A percentile compares a stretch with the other conserved stretches of the same genome.
phyloP scores from a whole-genome alignment of 805 yeast species.

The Saturnispora gosingensis region DNA sequence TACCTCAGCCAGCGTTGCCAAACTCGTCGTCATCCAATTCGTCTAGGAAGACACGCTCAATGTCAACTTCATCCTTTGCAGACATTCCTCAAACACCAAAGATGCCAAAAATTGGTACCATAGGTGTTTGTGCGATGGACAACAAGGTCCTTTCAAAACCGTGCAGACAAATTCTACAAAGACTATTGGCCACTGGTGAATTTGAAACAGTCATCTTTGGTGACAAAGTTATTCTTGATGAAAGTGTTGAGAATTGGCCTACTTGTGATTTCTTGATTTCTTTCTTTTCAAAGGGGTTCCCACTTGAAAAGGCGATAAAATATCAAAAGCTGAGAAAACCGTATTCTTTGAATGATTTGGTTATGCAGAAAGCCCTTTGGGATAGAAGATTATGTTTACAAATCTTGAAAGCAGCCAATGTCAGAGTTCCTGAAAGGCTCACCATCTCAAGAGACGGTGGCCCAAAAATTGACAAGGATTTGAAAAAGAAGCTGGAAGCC shows the following conservation, averaged over 20 bases:
- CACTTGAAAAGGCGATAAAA: slow-evolving; percentile 87
- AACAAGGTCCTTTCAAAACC: slow-evolving; percentile 94
- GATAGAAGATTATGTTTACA: slow-evolving; percentile 84
- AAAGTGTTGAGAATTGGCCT: slow-evolving; percentile 94
- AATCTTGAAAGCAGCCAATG: slow-evolving; percentile 69
- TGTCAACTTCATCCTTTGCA: slow-evolving; percentile 22
- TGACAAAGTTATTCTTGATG: slow-evolving; percentile 93
- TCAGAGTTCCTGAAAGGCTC: slow-evolving; percentile 81
- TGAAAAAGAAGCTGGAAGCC: slow-evolving; percentile 47
- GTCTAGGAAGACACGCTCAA: slow-evolving; percentile 19
- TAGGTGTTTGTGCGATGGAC: slow-evolving; percentile 99
- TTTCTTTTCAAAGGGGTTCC: slow-evolving; percentile 94
- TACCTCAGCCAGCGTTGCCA: slow-evolving; percentile 7
- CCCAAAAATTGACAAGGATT: slow-evolving; percentile 67
- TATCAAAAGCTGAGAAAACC: slow-evolving; percentile 89
- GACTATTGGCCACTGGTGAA: slow-evolving; percentile 86
- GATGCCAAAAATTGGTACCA: slow-evolving; percentile 73
- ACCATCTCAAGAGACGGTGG: slow-evolving; percentile 97
- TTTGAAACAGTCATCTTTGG: slow-evolving; percentile 96
- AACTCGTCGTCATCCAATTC: slow-evolving; percentile 11
- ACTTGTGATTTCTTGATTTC: slow-evolving; percentile 92
- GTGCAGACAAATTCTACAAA: slow-evolving; percentile 79
- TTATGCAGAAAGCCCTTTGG: slow-evolving; percentile 93
- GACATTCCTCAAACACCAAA: slow-evolving; percentile 34
- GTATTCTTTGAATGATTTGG: slow-evolving; percentile 75